Evolutionary conservation across 805 yeast genomes (phyloP), one percentile per base, ranked within the genome.

Genomic region (Candida insectorum): DNA sequence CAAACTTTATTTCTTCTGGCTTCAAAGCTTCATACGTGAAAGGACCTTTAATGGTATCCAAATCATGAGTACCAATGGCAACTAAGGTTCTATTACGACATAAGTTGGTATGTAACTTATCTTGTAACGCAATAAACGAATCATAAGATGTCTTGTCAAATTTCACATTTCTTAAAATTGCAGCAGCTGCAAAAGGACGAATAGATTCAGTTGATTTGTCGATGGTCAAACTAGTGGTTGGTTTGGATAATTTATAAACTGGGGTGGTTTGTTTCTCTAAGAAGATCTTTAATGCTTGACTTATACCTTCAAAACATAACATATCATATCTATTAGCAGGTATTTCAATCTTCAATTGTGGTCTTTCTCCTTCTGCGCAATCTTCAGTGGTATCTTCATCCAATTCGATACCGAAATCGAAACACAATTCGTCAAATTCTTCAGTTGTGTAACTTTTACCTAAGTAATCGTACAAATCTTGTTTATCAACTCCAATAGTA

Each of bases 271-370:
- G 49, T 40, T 75, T 77, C 23, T 94, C 95, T 50, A 91, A 71
- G 56, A 85, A 93, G 58, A 89, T 94, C 53, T 88, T 88, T 56
- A 93, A 70, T 1, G 97, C 91, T 56, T 87, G 94, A 1, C 97
- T 88, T 61, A 93, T 88, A 56, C 99, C 99, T 65, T 93, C 99
- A 49, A 88, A 84, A 71, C 98, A 94, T 46, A 93, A 78, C 89
- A 93, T 79, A 60, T 93, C 99, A 56, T 93, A 94, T 72, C 99
- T 84, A 68, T 93, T 93, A 43, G 99, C 99, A 38, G 96, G 97
- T 44, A 94, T 81, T 62, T 93, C 99, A 53, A 93, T 87, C 67
- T 93, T 93, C 52, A 86, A 74, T 63, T 91, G 94, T n/a, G 99
- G 97, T 60, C 96, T 81, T 62, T 86, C 95, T 44, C 78, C 85